Evolutionary conservation across 2,329 filamentous ascomycete species (phyloP).

Genomic region (Aspergillus hortae): DNA sequence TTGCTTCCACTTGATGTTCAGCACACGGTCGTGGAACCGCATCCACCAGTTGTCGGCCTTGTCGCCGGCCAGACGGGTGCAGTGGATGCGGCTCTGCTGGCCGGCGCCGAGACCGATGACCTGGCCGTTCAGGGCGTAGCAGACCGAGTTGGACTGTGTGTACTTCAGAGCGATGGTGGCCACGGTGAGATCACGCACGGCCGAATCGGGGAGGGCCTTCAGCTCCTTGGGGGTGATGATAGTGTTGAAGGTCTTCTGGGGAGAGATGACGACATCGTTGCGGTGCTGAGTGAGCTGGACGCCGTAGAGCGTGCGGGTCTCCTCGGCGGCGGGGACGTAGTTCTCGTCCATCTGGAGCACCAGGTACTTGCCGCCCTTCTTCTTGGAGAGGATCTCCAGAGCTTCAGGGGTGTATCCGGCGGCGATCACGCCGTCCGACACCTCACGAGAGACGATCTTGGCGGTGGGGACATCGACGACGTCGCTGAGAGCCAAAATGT

Average conservation of each 20-base stretch:
- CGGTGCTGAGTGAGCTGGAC: slow-evolving; percentile 84
- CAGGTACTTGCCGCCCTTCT: slow-evolving; percentile 97
- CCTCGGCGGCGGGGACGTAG: slow-evolving; percentile 70
- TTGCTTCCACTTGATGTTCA: slow-evolving; percentile 93
- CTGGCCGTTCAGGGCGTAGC: slow-evolving; percentile 92
- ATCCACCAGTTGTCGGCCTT: slow-evolving; percentile 99
- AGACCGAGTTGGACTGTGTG: slow-evolving; percentile 98
- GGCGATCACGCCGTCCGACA: slow-evolving; percentile 94
- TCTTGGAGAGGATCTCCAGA: slow-evolving; percentile 89
- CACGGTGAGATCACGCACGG: slow-evolving; percentile 84
- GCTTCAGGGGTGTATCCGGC: slow-evolving; percentile 81
- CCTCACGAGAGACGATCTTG: slow-evolving; percentile 96
- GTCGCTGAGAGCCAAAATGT: slow-evolving; percentile 90
- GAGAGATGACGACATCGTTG: slow-evolving; percentile 84
- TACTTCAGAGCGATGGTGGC: slow-evolving; percentile 98
- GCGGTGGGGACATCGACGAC: slow-evolving; percentile 88
- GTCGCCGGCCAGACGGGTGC: slow-evolving; percentile 92
- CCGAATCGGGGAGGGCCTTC: slow-evolving; percentile 68
- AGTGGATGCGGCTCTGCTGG: slow-evolving; percentile 97
- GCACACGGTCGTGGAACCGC: slow-evolving; percentile 87
- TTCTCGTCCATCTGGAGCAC: slow-evolving; percentile 90
- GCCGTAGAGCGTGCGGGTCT: slow-evolving; percentile 86
- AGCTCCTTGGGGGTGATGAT: slow-evolving; percentile 84
- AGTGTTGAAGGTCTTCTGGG: slow-evolving; percentile 73
- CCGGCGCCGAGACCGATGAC: slow-evolving; percentile 91